These are phyloP conservation scores for Hondaea fermentalgiana DNA, from an alignment of 108 stramenopile species.

Conservation along the genomic window DNA sequence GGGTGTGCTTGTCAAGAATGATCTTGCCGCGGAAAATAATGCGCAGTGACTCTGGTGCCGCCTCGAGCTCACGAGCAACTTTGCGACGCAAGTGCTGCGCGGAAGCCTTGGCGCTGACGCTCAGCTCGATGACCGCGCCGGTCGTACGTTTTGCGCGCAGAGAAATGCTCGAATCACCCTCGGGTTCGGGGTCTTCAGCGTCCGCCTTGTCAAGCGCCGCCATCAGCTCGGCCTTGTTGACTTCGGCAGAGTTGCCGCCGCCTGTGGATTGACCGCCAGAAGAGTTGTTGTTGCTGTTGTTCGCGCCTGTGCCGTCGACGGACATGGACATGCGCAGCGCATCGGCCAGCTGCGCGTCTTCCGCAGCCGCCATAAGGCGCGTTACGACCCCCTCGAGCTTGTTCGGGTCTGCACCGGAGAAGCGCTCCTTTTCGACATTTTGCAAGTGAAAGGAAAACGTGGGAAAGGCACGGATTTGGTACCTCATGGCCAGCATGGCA, in stretches of 20 bases:
- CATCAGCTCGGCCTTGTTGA: neutral
- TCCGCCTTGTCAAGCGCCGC: neutral
- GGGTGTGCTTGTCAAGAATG: neutral
- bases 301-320: neutral
- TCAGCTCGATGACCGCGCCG: neutral
- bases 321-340: neutral
- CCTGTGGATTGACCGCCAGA: too few species aligned
- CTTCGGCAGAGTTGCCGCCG: neutral
- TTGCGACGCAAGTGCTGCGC: slow-evolving; percentile 6
- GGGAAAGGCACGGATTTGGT: neutral
- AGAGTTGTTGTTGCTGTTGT: neutral
- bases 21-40: neutral
- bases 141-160: neutral
- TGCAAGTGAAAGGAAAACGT: neutral
- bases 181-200: neutral
- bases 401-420: neutral
- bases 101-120: neutral
- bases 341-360: neutral
- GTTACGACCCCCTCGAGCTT: neutral
- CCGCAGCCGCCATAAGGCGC: neutral
- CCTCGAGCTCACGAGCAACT: neutral
- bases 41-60: neutral
- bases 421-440: neutral
- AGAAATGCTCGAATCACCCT: neutral
- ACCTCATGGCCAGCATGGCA: neutral